These are phyloP conservation scores for Ophiostoma australiae DNA, from an alignment of 2,329 filamentous ascomycete species.

Conservation along the genomic window DNA sequence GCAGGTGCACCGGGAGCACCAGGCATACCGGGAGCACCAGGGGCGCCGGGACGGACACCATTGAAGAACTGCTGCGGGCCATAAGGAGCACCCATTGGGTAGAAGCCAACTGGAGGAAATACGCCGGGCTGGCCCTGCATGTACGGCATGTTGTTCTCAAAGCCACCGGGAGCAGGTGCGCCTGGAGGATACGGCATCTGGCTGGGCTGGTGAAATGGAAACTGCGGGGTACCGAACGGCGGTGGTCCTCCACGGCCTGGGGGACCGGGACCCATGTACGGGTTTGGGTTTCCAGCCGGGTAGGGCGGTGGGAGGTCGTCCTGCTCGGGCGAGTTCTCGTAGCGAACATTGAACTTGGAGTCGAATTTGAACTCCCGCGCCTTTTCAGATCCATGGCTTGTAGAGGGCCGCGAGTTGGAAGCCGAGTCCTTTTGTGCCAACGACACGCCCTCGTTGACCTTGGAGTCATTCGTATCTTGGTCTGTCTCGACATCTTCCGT, in stretches of 20 bases:
- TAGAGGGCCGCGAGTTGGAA: neutral
- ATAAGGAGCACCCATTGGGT: slow-evolving; percentile 18
- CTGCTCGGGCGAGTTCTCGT: slow-evolving; percentile 11
- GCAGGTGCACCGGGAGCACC: neutral
- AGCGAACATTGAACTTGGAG: neutral
- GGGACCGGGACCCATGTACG: slow-evolving; percentile 10
- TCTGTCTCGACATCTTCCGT: slow-evolving; percentile 5
- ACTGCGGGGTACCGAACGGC: slow-evolving; percentile 14
- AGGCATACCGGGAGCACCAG: neutral
- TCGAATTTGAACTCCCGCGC: slow-evolving; percentile 15
- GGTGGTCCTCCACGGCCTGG: slow-evolving; percentile 15
- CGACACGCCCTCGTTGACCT: neutral
- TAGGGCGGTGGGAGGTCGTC: slow-evolving; percentile 23
- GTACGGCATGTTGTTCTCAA: slow-evolving; percentile 19
- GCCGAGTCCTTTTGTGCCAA: neutral
- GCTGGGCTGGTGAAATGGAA: slow-evolving; percentile 1
- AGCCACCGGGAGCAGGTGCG: neutral
- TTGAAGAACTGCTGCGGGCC: slow-evolving; percentile 16
- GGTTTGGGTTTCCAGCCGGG: slow-evolving; percentile 13
- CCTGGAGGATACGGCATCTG: slow-evolving; percentile 8
- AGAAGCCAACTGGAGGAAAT: slow-evolving; percentile 21
- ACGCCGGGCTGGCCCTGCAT: slow-evolving; percentile 16
- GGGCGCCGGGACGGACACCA: neutral
- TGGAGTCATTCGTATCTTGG: neutral
- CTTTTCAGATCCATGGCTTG: neutral